Base-by-base conservation (phyloP, 148 eudicot genomes). In the Pouteria glomerata region DNA sequence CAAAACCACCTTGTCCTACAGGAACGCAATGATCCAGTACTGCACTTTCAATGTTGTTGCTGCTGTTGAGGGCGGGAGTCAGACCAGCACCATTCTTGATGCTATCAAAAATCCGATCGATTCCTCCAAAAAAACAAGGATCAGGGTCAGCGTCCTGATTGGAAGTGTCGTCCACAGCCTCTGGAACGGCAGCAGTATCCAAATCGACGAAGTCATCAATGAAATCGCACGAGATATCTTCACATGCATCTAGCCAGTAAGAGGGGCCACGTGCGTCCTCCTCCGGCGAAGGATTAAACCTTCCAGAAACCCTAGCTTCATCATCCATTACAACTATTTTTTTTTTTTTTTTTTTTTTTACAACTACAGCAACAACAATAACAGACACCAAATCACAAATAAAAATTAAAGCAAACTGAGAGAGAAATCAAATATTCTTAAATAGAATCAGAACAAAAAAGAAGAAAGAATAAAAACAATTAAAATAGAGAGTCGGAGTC, bases 221-320 rank as follows among this genome's bases (percentile, higher is more conserved):
- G 56, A 84, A 76, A 69, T 85, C 83, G 59, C 88, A 81, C 8
- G 84, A 84, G 4, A 88, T 82, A 31, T 89, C 98, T 80, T 94
- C 98, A 65, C 93, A 89, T 10, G 98, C 97, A 58, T 95, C 97
- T 8, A 91, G 78, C 98, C 98, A 95, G 71, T 91, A 95, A 27
- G 85, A 84, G 13, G 91, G 81, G 52, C 70, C 82, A 21, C 63
- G 19, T 19, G 30, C 39, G 48, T 74, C 84, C 19, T 39, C 74
- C 4, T 52, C 72, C 27, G 26, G 34, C 16, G 58, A 55, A 23
- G 57, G 53, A 55, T 67, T 50, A 62, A 58, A 29, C 5, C 35
- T 24, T 30, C 56, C 39, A 50, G 75, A 64, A 63, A 59, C 79
- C 74, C 66, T 63, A 70, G 52, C 73, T 63, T 34, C 79, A 26